phyloP scores from a whole-genome alignment of 768 basidiomycete genomes.

The Podaxis sp. region DNA sequence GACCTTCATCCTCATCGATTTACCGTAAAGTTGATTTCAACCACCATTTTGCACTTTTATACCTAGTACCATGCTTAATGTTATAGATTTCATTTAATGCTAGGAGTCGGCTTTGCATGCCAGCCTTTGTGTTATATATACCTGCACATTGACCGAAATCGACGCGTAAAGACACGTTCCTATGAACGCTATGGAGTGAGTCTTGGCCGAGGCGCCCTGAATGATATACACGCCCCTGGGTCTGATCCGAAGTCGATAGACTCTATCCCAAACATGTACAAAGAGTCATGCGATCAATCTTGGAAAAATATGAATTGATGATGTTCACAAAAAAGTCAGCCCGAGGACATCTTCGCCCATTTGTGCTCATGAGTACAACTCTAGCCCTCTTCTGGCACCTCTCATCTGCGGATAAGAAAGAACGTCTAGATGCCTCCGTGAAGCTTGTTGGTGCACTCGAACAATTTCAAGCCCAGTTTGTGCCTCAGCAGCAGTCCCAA shows the following conservation, averaged over 20 bases:
- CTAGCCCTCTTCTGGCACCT: constrained; percentile 94
- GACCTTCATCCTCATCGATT: neutral
- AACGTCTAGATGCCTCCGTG: constrained; percentile 82
- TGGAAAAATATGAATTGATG: constrained; percentile 12
- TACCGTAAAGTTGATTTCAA: neutral
- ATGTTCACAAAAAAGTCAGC: constrained; percentile 17
- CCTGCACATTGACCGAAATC: neutral
- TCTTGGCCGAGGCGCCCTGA: neutral
- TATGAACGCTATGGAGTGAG: neutral
- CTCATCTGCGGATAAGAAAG: constrained; percentile 76
- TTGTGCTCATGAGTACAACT: constrained; percentile 69
- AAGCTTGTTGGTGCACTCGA: constrained; percentile 81
- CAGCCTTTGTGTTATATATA: neutral
- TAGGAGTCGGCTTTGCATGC: neutral
- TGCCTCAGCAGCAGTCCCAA: constrained; percentile 36
- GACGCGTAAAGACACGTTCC: constrained; percentile 3
- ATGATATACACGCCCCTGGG: neutral
- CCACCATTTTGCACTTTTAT: constrained; percentile 1
- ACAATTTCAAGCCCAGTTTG: constrained; percentile 76
- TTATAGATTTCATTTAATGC: neutral
- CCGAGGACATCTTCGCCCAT: neutral
- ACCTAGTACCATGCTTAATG: neutral
- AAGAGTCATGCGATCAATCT: constrained; percentile 12
- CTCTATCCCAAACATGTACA: neutral
- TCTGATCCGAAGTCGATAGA: neutral